A percentile compares a stretch with the other conserved stretches of the same genome.
Conservation (phyloP, 202 grass and related monocot genomes). For the Setaria viridis region DNA sequence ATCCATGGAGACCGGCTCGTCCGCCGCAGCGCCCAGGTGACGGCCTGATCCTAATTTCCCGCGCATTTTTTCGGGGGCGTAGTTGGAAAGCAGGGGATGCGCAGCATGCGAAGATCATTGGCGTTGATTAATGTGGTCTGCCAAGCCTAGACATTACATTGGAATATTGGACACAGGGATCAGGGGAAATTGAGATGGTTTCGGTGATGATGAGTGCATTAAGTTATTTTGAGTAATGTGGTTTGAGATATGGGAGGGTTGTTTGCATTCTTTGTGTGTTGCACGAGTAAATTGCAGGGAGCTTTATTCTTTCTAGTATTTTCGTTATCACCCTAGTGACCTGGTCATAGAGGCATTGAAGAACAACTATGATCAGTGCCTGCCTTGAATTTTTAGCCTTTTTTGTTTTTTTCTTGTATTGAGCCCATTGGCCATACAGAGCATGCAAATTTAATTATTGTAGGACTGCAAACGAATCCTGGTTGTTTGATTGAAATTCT, state of each 20-base stretch:
- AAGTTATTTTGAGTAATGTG: neutral
- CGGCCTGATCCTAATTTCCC: neutral
- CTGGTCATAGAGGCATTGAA: neutral
- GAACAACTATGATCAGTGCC: neutral
- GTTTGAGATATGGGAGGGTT: neutral
- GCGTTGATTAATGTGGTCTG: neutral
- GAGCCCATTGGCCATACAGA: no score
- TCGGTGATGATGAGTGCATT: neutral
- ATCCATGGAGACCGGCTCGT: conserved; percentile 54
- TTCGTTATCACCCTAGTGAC: neutral
- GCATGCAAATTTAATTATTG: neutral
- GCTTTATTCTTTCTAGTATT: neutral
- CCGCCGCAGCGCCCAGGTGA: conserved; percentile 20
- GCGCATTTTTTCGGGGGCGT: neutral
- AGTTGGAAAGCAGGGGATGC: neutral
- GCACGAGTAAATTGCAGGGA: neutral
- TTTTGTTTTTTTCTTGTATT: neutral
- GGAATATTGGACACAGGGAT: neutral
- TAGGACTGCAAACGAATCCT: neutral
- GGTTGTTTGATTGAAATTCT: conserved; percentile 5
- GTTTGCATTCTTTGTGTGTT: neutral
- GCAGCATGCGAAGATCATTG: neutral
- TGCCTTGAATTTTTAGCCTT: neutral
- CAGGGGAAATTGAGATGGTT: neutral
- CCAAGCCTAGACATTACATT: no score